Evolutionary conservation across 257 asterid species (phyloP), one percentile per base, ranked within the genome.

Genomic region (Fraxinus cuspidata): DNA sequence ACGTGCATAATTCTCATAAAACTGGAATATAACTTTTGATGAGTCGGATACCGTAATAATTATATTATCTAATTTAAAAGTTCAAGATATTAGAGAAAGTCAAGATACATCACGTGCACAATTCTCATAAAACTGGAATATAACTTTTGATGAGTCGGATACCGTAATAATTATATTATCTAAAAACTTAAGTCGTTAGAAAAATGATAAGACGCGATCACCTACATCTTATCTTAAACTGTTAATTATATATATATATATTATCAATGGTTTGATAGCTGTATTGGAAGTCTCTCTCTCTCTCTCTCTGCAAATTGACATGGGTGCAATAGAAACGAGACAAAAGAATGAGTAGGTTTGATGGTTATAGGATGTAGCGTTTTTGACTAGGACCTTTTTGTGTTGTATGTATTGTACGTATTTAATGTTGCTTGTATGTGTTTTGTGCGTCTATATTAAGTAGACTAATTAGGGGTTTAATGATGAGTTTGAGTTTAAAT

Each of bases 311-410:
- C 35, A 63, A 63, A 27, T 63, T 63, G 69, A n/a, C 69, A 27
- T 5, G 53, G 5, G 11, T 51, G 10, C 63, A 18, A 6, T 19
- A 0, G 21, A 66, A 76, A 64, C 11, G 37, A 53, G 81, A 65
- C 75, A 69, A 77, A 28, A 5, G 66, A 32, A 44, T 28, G 71
- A 72, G 75, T 71, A 44, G 71, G 51, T 72, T 15, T 77, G 79
- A 69, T 73, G 28, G 47, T 74, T 56, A n/a, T 51, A 51, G n/a
- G 25, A 51, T 0, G 65, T 56, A n/a, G 63, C 19, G 27, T 21
- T 19, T 23, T 60, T 60, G 68, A 60, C 31, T 9, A 25, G 0
- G 68, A 63, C 35, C 13, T 4, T 63, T 63, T 3, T 10, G 15
- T 25, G 18, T n/a, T 9, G 11, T 21, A 5, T 60, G 10, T 21